Evolutionary conservation across 495 filamentous ascomycete species (phyloP).

Genomic region (Hypoxylon intermedium): DNA sequence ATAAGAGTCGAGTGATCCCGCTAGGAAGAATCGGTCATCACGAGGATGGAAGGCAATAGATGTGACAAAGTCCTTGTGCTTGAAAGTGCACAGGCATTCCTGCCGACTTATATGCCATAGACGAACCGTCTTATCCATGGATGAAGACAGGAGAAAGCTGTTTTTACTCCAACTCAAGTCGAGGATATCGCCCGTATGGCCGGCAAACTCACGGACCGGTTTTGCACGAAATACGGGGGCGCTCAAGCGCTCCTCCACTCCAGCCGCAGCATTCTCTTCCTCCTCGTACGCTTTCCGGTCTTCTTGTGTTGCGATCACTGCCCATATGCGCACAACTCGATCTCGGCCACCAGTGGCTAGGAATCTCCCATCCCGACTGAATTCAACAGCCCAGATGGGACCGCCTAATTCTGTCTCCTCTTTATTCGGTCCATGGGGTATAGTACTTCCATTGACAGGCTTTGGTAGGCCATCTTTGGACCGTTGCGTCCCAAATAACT

Average conservation of each 20-base stretch:
- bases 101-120: constrained; percentile 88
- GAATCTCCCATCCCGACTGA: constrained; percentile 92
- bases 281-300: constrained; percentile 75
- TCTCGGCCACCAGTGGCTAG: constrained; percentile 91
- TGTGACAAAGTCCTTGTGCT: constrained; percentile 95
- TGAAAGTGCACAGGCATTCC: constrained; percentile 94
- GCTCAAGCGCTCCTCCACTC: constrained; percentile 69
- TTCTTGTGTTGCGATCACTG: constrained; percentile 80
- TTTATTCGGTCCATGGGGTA: constrained; percentile 38
- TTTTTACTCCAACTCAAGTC: constrained; percentile 99
- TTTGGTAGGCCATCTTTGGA: constrained; percentile 17
- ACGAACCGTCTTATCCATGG: constrained; percentile 97
- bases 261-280: constrained; percentile 67
- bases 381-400: constrained; percentile 90
- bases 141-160: constrained; percentile 94
- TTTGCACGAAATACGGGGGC: constrained; percentile 89
- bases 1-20: constrained; percentile 91
- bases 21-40: constrained; percentile 96
- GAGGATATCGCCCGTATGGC: constrained; percentile 86
- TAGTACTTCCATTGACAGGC: constrained; percentile 49
- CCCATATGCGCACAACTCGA: constrained; percentile 86
- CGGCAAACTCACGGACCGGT: constrained; percentile 78
- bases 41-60: constrained; percentile 92
- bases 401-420: constrained; percentile 49
- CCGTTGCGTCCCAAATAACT: constrained; percentile 64